These are phyloP conservation scores for Avena atlantica DNA, from an alignment of 176 grass and related monocot genomes.

Conservation along the genomic window DNA sequence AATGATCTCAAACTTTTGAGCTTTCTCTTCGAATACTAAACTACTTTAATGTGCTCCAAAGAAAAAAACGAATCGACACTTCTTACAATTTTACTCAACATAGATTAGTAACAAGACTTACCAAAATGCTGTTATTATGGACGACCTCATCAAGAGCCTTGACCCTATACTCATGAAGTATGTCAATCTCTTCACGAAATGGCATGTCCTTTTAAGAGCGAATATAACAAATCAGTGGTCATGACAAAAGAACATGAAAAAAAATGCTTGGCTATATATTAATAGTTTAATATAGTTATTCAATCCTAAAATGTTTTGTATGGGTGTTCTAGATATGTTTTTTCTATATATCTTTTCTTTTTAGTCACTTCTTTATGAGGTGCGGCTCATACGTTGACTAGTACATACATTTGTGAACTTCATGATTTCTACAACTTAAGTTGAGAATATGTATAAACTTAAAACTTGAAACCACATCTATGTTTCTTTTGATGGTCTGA, in stretches of 20 bases:
- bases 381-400: neutral
- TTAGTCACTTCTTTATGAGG: neutral
- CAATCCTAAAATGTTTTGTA: neutral
- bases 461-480: neutral
- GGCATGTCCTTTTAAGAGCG: slow-evolving; percentile 11
- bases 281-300: neutral
- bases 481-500: neutral
- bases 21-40: neutral
- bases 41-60: neutral
- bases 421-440: neutral
- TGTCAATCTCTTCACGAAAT: slow-evolving; percentile 12
- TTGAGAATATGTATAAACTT: neutral
- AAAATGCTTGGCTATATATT: neutral
- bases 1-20: neutral
- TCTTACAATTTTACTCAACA: slow-evolving; percentile 11
- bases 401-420: slow-evolving; percentile 1
- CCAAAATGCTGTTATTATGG: neutral
- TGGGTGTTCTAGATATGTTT: neutral
- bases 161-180: neutral
- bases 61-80: neutral
- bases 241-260: neutral
- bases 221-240: neutral
- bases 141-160: neutral
- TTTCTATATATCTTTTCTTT: neutral
- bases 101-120: slow-evolving; percentile 14